A percentile compares a stretch with the other conserved stretches of the same genome.
These are phyloP conservation scores for Agrocybe pediades DNA, from an alignment of 768 basidiomycete species.

Conservation along the genomic window DNA sequence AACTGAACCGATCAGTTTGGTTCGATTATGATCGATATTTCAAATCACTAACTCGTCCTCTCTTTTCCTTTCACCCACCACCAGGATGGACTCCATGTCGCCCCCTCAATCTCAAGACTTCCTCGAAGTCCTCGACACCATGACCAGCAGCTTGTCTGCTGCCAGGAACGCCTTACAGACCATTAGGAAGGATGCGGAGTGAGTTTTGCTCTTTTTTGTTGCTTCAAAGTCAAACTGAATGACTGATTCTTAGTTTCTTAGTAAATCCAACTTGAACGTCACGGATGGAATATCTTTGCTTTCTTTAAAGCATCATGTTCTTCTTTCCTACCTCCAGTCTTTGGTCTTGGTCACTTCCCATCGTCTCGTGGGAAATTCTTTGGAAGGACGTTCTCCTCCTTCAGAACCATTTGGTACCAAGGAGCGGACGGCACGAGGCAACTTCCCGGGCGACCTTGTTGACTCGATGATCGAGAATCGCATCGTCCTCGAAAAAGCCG, in stretches of 20 bases:
- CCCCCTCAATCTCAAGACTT: slow-evolving; percentile 24
- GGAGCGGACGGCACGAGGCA: slow-evolving; percentile 57
- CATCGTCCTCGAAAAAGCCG: slow-evolving; percentile 86
- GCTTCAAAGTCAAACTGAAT: not conserved
- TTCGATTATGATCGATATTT: slow-evolving; percentile 2
- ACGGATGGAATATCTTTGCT: slow-evolving; percentile 89
- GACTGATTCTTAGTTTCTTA: slow-evolving; percentile 19
- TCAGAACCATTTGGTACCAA: slow-evolving; percentile 50
- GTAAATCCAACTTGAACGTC: slow-evolving; percentile 41
- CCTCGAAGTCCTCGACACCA: slow-evolving; percentile 46
- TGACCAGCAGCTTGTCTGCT: slow-evolving; percentile 64
- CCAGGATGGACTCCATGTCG: slow-evolving; percentile 22
- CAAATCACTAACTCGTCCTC: not conserved
- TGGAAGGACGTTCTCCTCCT: slow-evolving; percentile 52
- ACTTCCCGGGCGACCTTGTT: slow-evolving; percentile 71
- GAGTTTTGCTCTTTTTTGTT: slow-evolving; percentile 21
- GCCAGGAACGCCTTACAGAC: slow-evolving; percentile 57
- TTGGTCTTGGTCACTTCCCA: slow-evolving; percentile 74
- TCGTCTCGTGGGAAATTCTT: slow-evolving; percentile 65
- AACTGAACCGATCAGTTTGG: slow-evolving; percentile 34
- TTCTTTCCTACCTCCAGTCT: slow-evolving; percentile 86
- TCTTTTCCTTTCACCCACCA: not conserved
- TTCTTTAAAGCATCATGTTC: slow-evolving; percentile 81
- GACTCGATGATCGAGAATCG: slow-evolving; percentile 80
- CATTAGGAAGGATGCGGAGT: slow-evolving; percentile 52